phyloP scores from a whole-genome alignment of 2,329 filamentous ascomycete genomes.

The Diplodia corticola region DNA sequence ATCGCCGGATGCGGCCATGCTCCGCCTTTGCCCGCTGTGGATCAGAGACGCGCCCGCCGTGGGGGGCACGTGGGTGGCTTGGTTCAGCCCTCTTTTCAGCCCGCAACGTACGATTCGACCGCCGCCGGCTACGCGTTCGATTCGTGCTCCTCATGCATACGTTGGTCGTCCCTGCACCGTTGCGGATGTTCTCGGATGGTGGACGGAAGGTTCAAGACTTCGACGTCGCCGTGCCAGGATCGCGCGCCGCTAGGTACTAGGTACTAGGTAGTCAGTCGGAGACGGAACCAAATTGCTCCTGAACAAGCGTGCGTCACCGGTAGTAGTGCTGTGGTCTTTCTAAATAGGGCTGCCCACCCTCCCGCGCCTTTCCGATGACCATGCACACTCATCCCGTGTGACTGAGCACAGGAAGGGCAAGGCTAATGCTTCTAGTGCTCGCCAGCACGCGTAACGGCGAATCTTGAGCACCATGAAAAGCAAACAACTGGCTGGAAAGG shows the following conservation, averaged over 20 bases:
- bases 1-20: conserved; percentile 1
- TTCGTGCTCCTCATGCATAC: background rate
- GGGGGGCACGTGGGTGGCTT: background rate
- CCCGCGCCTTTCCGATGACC: too few relatives aligned
- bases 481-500: background rate
- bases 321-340: background rate
- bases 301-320: background rate
- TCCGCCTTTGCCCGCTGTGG: background rate
- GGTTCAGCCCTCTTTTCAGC: background rate
- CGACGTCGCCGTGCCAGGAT: background rate
- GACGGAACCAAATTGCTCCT: background rate
- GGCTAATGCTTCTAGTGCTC: too few relatives aligned
- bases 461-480: background rate
- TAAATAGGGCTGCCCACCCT: background rate
- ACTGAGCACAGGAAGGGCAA: too few relatives aligned
- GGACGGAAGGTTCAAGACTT: background rate
- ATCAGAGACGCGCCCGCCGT: conserved; percentile 1
- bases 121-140: background rate
- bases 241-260: background rate
- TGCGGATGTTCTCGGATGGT: background rate
- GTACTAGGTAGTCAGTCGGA: too few relatives aligned
- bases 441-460: background rate
- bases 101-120: background rate
- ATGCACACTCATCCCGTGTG: too few relatives aligned
- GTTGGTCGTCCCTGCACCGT: background rate